Percentiles rank a stretch among this genome's conserved stretches.
These are phyloP conservation scores for Tephrocybe sp. DNA, from an alignment of 768 basidiomycete species.

Conservation along the genomic window DNA sequence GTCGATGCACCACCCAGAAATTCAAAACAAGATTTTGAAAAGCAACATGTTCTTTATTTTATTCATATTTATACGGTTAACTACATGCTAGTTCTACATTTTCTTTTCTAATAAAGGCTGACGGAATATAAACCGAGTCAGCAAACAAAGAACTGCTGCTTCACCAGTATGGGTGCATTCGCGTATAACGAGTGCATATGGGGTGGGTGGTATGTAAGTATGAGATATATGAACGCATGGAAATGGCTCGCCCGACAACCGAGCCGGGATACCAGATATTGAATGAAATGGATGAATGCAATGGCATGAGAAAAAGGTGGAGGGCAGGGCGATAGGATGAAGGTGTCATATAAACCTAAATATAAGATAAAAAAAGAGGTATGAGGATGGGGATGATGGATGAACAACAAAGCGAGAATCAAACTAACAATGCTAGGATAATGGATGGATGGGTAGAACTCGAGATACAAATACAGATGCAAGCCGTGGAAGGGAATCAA, in stretches of 20 bases:
- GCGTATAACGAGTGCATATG: slow-evolving; percentile 1
- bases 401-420: slow-evolving; percentile 5
- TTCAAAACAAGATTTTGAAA: too few relatives aligned
- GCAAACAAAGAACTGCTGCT: slow-evolving; percentile 3
- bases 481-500: slow-evolving; percentile 1
- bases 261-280: slow-evolving; percentile 7
- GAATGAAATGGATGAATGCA: slow-evolving; percentile 4
- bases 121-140: not conserved
- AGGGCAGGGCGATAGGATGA: slow-evolving; percentile 12
- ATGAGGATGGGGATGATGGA: slow-evolving; percentile 5
- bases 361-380: slow-evolving; percentile 13
- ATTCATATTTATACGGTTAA: not conserved
- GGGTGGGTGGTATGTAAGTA: slow-evolving; percentile 5
- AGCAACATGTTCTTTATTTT: too few relatives aligned
- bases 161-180: slow-evolving; percentile 7
- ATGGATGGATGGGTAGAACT: slow-evolving; percentile 1
- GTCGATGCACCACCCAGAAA: too few relatives aligned
- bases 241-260: slow-evolving; percentile 14
- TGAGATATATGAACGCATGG: slow-evolving; percentile 4
- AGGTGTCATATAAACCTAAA: slow-evolving; percentile 10
- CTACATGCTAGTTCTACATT: slow-evolving; percentile 11
- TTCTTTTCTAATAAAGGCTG: not conserved
- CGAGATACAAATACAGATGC: not conserved
- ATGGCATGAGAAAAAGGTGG: slow-evolving; percentile 1
- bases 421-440: slow-evolving; percentile 9